A percentile compares a stretch with the other conserved stretches of the same genome.
These are phyloP conservation scores for Xylaria longipes DNA, from an alignment of 495 filamentous ascomycete genomes.

Conservation along the genomic window DNA sequence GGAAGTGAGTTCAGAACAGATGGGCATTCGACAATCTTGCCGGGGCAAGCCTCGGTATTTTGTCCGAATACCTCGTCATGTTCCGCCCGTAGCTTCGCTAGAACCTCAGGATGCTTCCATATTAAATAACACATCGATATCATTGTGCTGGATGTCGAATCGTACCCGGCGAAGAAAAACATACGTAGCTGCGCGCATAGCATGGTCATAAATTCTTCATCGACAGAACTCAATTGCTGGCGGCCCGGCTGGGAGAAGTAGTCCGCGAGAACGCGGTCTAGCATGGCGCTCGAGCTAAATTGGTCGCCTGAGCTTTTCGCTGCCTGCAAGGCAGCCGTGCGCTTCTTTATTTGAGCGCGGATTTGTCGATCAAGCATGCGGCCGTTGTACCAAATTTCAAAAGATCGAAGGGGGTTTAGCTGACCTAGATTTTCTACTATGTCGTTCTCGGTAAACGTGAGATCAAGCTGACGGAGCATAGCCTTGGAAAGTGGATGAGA, in stretches of 20 bases:
- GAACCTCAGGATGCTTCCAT: conserved; percentile 47
- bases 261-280: conserved; percentile 36
- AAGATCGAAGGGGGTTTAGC: conserved; percentile 34
- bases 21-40: conserved; percentile 42
- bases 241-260: conserved; percentile 35
- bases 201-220: conserved; percentile 31
- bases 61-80: conserved; percentile 48
- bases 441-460: conserved; percentile 37
- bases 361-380: conserved; percentile 37
- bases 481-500: conserved; percentile 37
- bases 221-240: conserved; percentile 26
- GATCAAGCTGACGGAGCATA: conserved; percentile 36
- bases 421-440: conserved; percentile 36
- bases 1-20: conserved; percentile 49
- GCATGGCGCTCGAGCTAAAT: conserved; percentile 32
- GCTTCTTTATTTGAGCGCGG: conserved; percentile 29
- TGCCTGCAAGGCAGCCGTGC: conserved; percentile 29
- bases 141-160: conserved; percentile 49
- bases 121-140: conserved; percentile 52
- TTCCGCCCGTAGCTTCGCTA: conserved; percentile 50
- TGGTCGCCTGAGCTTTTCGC: conserved; percentile 32
- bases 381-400: conserved; percentile 38
- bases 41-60: conserved; percentile 36
- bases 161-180: conserved; percentile 43
- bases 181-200: conserved; percentile 37